Base-by-base conservation (phyloP, 805 yeast genomes). In the Lipomyces mesembrius region DNA sequence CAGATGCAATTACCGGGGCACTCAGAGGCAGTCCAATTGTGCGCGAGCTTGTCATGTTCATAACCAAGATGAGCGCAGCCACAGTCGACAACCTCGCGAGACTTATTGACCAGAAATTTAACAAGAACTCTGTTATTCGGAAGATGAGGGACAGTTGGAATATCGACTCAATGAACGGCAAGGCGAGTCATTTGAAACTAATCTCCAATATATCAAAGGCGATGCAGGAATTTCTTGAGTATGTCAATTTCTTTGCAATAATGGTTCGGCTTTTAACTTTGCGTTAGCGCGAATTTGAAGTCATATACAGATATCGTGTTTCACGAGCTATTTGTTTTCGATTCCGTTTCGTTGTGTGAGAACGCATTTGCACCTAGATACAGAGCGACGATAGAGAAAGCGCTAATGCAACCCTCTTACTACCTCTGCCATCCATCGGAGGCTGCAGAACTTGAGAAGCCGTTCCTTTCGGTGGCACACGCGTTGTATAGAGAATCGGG, bases 401-500 rank as follows among this genome's bases (percentile, higher is more conserved):
- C 65, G 5, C 51, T 68, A 14, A 35, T 39, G 62, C 37, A 46
- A 37, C 70, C 70, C 1, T 14, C 57, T 2, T 22, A 2, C 3
- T 60, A 67, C 39, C 60, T 66, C 11, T 61, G 63, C 53, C 20
- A 25, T 2, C 43, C 11, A 20, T 51, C 32, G 35, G 39, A 27
- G 14, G 17, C 34, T n/a, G 32, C 55, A 14, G 37, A 3, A 4
- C 17, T 46, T 8, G 54, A 57, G 17, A 52, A 46, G 35, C 69
- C 65, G 17, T 22, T 55, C 39, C 11, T 65, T 8, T 67, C 65
- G n/a, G 27, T 37, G 14, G 71, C 70, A 14, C 67, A 67, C 43
- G 12, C 53, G 12, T 49, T 70, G 39, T 69, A 70, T 39, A 60
- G 63, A 20, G 73, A 70, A 51, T 67, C 72, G 7, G 69, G 69